A percentile compares a stretch with the other conserved stretches of the same genome.
Conservation (phyloP, 768 basidiomycete species). For the Boletus speciosus region DNA sequence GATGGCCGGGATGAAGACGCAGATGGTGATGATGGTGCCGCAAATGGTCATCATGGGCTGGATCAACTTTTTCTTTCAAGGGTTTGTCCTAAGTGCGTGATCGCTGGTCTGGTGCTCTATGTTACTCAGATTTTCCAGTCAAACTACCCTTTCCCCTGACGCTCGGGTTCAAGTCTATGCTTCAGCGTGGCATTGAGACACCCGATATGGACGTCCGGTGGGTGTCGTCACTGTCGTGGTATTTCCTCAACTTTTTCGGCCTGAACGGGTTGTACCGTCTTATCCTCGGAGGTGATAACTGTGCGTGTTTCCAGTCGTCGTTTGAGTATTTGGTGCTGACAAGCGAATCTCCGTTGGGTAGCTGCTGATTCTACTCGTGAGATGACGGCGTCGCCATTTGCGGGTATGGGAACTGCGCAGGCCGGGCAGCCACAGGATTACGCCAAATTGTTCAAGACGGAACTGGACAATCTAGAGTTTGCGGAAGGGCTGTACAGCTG, state of each 20-base stretch:
- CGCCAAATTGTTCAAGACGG: conserved; percentile 85
- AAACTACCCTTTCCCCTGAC: conserved; percentile 97
- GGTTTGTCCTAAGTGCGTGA: conserved; percentile 91
- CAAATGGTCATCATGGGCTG: conserved; percentile 99
- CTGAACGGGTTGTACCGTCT: conserved; percentile 94
- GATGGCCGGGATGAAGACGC: conserved; percentile 99
- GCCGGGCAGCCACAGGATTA: conserved; percentile 75
- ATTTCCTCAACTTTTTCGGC: conserved; percentile 98
- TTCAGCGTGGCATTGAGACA: conserved; percentile 93
- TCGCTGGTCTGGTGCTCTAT: background rate
- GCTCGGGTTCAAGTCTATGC: conserved; percentile 95
- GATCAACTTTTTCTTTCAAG: conserved; percentile 99
- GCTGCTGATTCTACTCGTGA: conserved; percentile 79
- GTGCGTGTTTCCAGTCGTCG: conserved; percentile 43
- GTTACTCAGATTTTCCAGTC: conserved; percentile 46
- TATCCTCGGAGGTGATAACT: conserved; percentile 85
- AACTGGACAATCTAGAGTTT: conserved; percentile 90
- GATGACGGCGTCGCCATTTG: conserved; percentile 70
- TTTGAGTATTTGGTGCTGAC: conserved; percentile 14
- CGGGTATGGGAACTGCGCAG: conserved; percentile 42
- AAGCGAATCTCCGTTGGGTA: conserved; percentile 28
- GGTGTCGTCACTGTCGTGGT: conserved; percentile 99
- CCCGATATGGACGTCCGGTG: conserved; percentile 97
- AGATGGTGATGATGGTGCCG: conserved; percentile 98
- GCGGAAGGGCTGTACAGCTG: conserved; percentile 83